Evolutionary conservation across 179 eudicot genomes (phyloP).

Genomic region (Spinacia oleracea): DNA sequence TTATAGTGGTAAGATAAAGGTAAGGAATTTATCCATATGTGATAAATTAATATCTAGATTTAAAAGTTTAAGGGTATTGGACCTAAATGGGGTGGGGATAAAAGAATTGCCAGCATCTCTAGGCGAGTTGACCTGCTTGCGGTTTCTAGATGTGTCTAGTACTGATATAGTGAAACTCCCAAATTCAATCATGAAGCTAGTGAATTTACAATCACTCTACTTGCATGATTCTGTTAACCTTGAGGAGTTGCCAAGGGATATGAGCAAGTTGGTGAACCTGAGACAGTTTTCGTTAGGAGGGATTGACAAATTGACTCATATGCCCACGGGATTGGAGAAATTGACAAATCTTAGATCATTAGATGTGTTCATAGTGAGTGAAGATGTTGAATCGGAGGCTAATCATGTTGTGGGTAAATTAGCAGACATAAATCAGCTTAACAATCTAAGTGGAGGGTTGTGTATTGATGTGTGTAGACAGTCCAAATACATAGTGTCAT

Average conservation of each 20-base stretch:
- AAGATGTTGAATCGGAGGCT: background rate
- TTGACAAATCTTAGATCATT: slow-evolving; percentile 9
- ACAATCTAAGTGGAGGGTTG: background rate
- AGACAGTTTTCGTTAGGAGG: background rate
- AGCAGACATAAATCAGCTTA: background rate
- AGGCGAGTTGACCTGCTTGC: slow-evolving; percentile 7
- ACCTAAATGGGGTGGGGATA: background rate
- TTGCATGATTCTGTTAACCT: background rate
- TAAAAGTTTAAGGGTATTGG: slow-evolving; percentile 1
- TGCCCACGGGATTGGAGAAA: slow-evolving; percentile 8
- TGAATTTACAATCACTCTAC: slow-evolving; percentile 10
- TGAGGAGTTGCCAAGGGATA: background rate
- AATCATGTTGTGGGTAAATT: background rate
- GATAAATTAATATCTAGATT: background rate
- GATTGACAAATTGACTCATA: background rate
- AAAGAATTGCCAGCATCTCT: background rate
- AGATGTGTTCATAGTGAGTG: background rate
- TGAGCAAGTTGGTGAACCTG: slow-evolving; percentile 5
- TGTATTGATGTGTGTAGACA: background rate
- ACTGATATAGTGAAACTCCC: background rate
- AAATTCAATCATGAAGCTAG: background rate
- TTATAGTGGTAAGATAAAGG: background rate
- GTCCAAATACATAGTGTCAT: background rate
- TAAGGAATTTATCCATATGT: background rate
- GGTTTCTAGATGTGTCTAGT: background rate